Base-by-base conservation (phyloP, 352 stramenopile species). In the Globisporangium ultimum region DNA sequence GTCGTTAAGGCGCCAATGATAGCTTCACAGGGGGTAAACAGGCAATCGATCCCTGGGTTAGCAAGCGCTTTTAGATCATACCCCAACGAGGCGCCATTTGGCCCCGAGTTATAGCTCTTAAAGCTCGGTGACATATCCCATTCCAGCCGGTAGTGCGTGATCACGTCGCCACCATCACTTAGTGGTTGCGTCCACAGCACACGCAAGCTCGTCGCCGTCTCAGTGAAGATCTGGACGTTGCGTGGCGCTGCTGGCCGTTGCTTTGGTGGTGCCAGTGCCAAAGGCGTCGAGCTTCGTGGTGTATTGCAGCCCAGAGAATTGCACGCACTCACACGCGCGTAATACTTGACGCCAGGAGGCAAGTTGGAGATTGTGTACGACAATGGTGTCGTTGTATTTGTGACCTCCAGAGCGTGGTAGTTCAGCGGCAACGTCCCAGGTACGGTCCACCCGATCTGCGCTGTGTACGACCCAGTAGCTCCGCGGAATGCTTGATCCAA, bases 91-190 rank as follows among this genome's bases (percentile, higher is more conserved):
- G 80, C 82, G n/a, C 76, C 78, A 46, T 80, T 73, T 5, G 43
- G n/a, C 0, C 80, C 86, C 5, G 81, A 94, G 53, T 87, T 76
- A 63, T 98, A 98, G n/a, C 72, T 83, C 4, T 87, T 76, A 63
- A 98, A 98, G n/a, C 72, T 83, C 6, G 81, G 71, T 6, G 63
- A 72, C 4, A 70, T 64, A 60, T 98, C 96, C 96, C 96, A 99
- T 70, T 98, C 95, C 7, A 98, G 74, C 2, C 91, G 74, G 52
- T 98, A 99, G 61, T 98, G 96, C 9, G 89, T 95, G 46, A 99
- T 88, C 0, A 78, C 64, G 34, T 97, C 87, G 3, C 96, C 96
- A 15, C 96, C 96, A 61, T 98, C 84, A 58, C 90, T 97, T 2
- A 70, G 32, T 1, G 96, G 95, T 28, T 96, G 79, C n/a, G 78